Evolutionary conservation across 2,329 filamentous ascomycete species (phyloP).

Genomic region (Calycina herbarum): DNA sequence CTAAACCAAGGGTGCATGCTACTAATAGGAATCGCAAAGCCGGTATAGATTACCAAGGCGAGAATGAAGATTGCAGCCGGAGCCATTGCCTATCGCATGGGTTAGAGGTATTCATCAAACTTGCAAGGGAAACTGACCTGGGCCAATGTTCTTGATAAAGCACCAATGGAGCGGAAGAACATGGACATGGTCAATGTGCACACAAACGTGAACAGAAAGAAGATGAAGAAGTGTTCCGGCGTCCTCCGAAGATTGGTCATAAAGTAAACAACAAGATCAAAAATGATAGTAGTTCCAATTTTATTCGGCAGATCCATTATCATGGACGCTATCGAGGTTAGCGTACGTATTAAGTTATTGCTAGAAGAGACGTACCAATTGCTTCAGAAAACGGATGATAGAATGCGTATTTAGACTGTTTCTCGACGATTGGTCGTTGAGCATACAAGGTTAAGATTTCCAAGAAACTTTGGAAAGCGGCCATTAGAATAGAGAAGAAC

Average conservation of each 20-base stretch:
- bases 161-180: constrained; percentile 80
- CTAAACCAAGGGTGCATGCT: constrained; percentile 77
- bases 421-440: constrained; percentile 88
- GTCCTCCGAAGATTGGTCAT: constrained; percentile 78
- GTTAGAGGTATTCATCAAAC: constrained; percentile 4
- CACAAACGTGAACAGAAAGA: constrained; percentile 43
- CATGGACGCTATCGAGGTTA: constrained; percentile 64
- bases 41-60: constrained; percentile 37
- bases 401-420: constrained; percentile 82
- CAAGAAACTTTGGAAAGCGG: constrained; percentile 60
- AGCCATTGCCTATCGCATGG: constrained; percentile 48
- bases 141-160: constrained; percentile 68
- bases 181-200: constrained; percentile 64
- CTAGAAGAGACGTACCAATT: constrained; percentile 41
- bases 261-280: constrained; percentile 83
- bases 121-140: constrained; percentile 38
- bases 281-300: constrained; percentile 57
- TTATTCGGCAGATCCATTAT: constrained; percentile 84
- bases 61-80: constrained; percentile 53
- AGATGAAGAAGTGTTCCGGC: constrained; percentile 81
- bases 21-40: constrained; percentile 44
- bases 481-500: constrained; percentile 68
- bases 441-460: constrained; percentile 78
- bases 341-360: neutral
- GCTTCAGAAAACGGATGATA: constrained; percentile 91